phyloP scores from a whole-genome alignment of 495 filamentous ascomycete genomes.

The Cenococcum geophilum region DNA sequence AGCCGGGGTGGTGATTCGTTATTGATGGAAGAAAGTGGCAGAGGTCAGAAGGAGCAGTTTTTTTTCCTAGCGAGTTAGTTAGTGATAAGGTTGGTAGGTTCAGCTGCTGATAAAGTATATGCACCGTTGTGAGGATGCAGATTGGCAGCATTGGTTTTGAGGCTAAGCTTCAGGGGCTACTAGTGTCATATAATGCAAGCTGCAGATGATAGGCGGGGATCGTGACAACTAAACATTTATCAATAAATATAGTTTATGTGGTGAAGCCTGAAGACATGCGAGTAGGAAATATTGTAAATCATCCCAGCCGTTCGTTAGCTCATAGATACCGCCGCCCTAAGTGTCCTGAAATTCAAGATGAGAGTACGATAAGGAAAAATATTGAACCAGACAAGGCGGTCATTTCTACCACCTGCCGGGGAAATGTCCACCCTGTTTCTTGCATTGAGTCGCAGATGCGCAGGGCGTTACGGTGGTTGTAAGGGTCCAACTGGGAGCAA shows the following conservation, averaged over 20 bases:
- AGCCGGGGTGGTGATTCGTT: no score
- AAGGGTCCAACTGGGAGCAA: conserved; percentile 16
- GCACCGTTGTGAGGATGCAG: no score
- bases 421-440: conserved; percentile 16
- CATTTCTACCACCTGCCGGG: conserved; percentile 5
- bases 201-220: no score
- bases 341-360: not conserved
- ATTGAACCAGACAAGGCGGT: not conserved
- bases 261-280: not conserved
- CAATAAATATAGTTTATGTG: not conserved
- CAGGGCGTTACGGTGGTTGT: conserved; percentile 28
- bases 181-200: no score
- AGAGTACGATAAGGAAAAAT: not conserved
- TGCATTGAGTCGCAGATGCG: conserved; percentile 27
- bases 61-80: no score
- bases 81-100: no score
- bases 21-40: no score
- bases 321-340: not conserved
- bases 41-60: no score
- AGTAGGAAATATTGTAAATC: not conserved
- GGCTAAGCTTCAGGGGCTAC: no score
- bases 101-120: no score
- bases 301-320: not conserved
- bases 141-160: no score
- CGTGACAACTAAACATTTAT: not conserved